Percentiles rank a stretch among this genome's conserved stretches.
Conservation (phyloP, 371 early-diverging fungal genomes). For the Umbelopsis sp. region DNA sequence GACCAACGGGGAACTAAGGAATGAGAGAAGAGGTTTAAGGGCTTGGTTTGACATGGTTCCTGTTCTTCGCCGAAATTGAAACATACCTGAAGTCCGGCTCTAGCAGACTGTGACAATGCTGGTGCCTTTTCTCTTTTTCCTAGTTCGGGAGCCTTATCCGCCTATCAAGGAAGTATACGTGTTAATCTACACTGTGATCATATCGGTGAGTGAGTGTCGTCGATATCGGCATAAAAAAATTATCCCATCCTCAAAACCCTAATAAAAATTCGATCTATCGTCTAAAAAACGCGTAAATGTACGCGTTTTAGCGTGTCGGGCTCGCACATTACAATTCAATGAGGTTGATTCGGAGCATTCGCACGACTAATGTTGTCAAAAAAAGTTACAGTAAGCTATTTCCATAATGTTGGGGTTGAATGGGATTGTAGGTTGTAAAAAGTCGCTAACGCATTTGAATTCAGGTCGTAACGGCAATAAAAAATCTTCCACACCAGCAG, state of each 20-base stretch:
- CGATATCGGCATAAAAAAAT: too few relatives aligned
- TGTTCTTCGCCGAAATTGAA: too few relatives aligned
- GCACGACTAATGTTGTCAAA: background rate
- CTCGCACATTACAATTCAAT: background rate
- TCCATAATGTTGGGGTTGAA: too few relatives aligned
- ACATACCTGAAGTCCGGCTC: slow-evolving; percentile 69
- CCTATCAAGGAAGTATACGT: slow-evolving; percentile 28
- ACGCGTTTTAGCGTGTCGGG: slow-evolving; percentile 9
- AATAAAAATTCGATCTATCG: background rate
- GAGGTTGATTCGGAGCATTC: background rate
- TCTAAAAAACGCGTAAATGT: background rate
- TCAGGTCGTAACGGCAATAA: too few relatives aligned
- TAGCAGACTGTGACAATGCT: slow-evolving; percentile 64
- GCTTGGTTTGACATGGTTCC: too few relatives aligned
- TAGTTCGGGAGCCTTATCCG: slow-evolving; percentile 44
- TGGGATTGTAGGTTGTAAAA: too few relatives aligned
- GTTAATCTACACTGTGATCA: background rate
- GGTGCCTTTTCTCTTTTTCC: slow-evolving; percentile 56
- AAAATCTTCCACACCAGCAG: background rate
- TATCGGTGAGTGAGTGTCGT: too few relatives aligned
- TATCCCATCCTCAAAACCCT: too few relatives aligned
- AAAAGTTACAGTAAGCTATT: too few relatives aligned
- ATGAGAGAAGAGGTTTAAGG: too few relatives aligned
- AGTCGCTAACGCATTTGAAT: too few relatives aligned
- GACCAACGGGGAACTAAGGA: slow-evolving; percentile 81